Evolutionary conservation across 2,329 filamentous ascomycete species (phyloP).

Genomic region (Fusarium sp.): DNA sequence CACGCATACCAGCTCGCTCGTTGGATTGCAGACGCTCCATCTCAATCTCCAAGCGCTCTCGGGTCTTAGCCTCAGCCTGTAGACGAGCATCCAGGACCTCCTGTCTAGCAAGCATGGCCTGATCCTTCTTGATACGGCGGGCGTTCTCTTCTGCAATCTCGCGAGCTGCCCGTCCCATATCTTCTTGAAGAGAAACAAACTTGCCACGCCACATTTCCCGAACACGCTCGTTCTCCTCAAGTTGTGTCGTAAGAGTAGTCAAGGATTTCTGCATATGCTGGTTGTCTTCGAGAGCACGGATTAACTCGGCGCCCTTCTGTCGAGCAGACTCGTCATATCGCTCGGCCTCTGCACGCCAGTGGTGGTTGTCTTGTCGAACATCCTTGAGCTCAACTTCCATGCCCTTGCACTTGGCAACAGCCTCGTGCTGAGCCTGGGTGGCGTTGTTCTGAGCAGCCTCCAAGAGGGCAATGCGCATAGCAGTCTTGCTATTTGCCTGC

Average conservation of each 20-base stretch:
- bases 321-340: slow-evolving; percentile 62
- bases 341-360: slow-evolving; percentile 71
- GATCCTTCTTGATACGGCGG: slow-evolving; percentile 79
- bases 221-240: slow-evolving; percentile 85
- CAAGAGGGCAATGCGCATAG: slow-evolving; percentile 71
- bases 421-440: slow-evolving; percentile 63
- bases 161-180: slow-evolving; percentile 81
- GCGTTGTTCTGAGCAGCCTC: slow-evolving; percentile 71
- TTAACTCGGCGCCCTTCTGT: slow-evolving; percentile 59
- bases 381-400: slow-evolving; percentile 65
- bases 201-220: slow-evolving; percentile 86
- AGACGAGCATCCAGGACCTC: slow-evolving; percentile 82
- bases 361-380: slow-evolving; percentile 65
- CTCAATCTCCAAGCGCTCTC: slow-evolving; percentile 72
- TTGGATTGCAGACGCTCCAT: slow-evolving; percentile 71
- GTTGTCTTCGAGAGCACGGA: slow-evolving; percentile 65
- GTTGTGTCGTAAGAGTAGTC: slow-evolving; percentile 76
- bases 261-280: slow-evolving; percentile 79
- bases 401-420: slow-evolving; percentile 63
- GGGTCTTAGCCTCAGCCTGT: slow-evolving; percentile 76
- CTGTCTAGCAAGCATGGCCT: slow-evolving; percentile 79
- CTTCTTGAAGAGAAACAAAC: slow-evolving; percentile 84
- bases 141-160: slow-evolving; percentile 87
- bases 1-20: slow-evolving; percentile 72
- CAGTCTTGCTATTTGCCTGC: slow-evolving; percentile 61